Conservation (phyloP, 768 basidiomycete genomes). For the Termitomyces sp. region DNA sequence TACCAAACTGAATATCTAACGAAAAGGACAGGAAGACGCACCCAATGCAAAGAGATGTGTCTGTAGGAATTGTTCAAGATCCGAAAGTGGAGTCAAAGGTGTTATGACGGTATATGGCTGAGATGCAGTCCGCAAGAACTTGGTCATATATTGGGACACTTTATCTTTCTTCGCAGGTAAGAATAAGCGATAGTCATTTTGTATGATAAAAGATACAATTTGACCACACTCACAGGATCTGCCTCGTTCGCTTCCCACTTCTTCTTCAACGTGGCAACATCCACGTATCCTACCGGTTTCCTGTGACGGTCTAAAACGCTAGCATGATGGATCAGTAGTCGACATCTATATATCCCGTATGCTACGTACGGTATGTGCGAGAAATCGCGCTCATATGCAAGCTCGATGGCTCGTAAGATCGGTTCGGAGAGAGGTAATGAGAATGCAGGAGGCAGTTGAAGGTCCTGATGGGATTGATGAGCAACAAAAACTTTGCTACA, state of each 20-base stretch:
- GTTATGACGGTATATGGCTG: slow-evolving; percentile 80
- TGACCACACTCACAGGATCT: slow-evolving; percentile 53
- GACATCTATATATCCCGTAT: background rate
- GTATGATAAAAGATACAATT: background rate
- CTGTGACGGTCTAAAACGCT: slow-evolving; percentile 76
- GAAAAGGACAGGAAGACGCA: slow-evolving; percentile 23
- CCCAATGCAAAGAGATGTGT: slow-evolving; percentile 75
- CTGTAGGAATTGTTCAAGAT: slow-evolving; percentile 77
- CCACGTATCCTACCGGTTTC: slow-evolving; percentile 81
- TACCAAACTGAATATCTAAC: background rate
- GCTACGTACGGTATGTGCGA: slow-evolving; percentile 79
- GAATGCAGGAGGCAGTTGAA: slow-evolving; percentile 87
- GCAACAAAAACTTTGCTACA: background rate
- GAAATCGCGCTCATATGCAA: slow-evolving; percentile 92
- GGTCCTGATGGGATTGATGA: slow-evolving; percentile 42
- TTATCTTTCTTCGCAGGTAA: slow-evolving; percentile 54
- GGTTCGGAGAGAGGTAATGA: slow-evolving; percentile 68
- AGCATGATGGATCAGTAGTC: background rate
- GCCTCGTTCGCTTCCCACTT: slow-evolving; percentile 76
- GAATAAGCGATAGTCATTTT: background rate
- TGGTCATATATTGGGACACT: slow-evolving; percentile 67
- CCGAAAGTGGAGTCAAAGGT: slow-evolving; percentile 71
- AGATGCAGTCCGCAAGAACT: slow-evolving; percentile 62
- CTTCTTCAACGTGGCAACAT: slow-evolving; percentile 69
- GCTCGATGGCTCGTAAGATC: slow-evolving; percentile 74